Percentiles rank a stretch among this genome's conserved stretches.
Evolutionary conservation across 345 rosid species (phyloP).

Genomic region (Garcia nutans): DNA sequence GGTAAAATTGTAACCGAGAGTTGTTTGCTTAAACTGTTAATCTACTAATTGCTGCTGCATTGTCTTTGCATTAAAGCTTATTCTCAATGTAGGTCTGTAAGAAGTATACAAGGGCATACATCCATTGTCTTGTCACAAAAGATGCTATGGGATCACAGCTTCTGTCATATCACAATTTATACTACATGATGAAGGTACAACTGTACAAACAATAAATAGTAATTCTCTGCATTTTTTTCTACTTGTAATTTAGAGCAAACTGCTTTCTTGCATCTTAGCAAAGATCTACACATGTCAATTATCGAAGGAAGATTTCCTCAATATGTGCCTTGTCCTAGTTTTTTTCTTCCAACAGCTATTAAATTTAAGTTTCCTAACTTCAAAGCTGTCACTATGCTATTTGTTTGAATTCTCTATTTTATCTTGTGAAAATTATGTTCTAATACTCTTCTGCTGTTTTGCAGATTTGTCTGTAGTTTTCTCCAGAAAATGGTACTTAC

Average conservation of each 20-base stretch:
- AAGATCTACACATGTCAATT: slow-evolving; percentile 62
- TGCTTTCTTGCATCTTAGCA: slow-evolving; percentile 58
- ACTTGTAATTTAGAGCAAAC: slow-evolving; percentile 1
- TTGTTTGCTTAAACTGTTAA: neutral
- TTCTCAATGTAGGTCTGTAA: slow-evolving; percentile 61
- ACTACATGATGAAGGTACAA: slow-evolving; percentile 64
- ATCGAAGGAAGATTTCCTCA: slow-evolving; percentile 56
- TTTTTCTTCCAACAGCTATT: neutral
- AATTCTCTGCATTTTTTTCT: slow-evolving; percentile 10
- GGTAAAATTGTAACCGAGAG: slow-evolving; percentile 39
- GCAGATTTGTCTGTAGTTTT: slow-evolving; percentile 69
- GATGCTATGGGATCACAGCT: slow-evolving; percentile 89
- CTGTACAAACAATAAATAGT: slow-evolving; percentile 14
- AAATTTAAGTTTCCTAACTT: neutral
- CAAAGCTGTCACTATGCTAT: neutral
- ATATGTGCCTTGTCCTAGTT: slow-evolving; percentile 38
- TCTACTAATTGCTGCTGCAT: neutral
- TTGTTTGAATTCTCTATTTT: neutral
- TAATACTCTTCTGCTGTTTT: neutral
- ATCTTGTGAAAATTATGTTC: neutral
- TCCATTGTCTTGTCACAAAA: slow-evolving; percentile 69
- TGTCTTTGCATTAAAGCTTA: neutral
- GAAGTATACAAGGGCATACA: slow-evolving; percentile 69
- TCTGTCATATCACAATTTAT: slow-evolving; percentile 69
- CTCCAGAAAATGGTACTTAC: slow-evolving; percentile 66